phyloP scores from a whole-genome alignment of 1,139 yeast species.

The Hansenula lynferdii region DNA sequence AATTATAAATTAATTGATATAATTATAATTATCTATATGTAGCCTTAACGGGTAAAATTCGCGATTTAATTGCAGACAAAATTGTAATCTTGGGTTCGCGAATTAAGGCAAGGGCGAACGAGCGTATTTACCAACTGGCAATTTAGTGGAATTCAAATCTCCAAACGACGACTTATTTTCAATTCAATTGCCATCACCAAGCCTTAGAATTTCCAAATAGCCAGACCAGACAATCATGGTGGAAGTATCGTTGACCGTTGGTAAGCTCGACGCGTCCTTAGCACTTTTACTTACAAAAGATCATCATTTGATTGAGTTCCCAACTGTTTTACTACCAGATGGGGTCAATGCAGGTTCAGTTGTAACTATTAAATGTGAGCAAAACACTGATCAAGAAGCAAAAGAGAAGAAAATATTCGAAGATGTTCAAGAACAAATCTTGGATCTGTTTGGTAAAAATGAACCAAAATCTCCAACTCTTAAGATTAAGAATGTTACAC shows the following conservation, averaged over 20 bases:
- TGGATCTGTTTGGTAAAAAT: conserved; percentile 64
- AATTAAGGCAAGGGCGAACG: conserved; percentile 2
- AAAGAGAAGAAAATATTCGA: conserved; percentile 56
- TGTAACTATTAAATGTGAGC: conserved; percentile 78
- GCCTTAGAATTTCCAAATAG: no score
- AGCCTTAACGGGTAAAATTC: no score
- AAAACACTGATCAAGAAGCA: conserved; percentile 66
- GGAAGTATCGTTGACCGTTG: conserved; percentile 83
- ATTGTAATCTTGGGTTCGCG: no score
- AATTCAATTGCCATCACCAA: no score
- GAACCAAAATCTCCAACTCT: conserved; percentile 72
- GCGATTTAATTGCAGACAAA: no score
- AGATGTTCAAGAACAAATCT: conserved; percentile 67
- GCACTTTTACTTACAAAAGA: conserved; percentile 88
- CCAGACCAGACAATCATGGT: conserved; percentile 14
- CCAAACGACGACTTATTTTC: not conserved
- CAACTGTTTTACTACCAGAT: conserved; percentile 85
- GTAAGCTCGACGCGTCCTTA: conserved; percentile 91
- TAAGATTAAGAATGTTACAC: conserved; percentile 74
- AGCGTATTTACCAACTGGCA: not conserved
- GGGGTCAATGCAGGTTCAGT: conserved; percentile 95
- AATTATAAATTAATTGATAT: no score
- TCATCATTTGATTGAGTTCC: conserved; percentile 94
- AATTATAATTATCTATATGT: no score
- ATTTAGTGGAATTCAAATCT: no score